phyloP scores from a whole-genome alignment of 2,329 filamentous ascomycete genomes.

The Pseudogymnoascus sp. region DNA sequence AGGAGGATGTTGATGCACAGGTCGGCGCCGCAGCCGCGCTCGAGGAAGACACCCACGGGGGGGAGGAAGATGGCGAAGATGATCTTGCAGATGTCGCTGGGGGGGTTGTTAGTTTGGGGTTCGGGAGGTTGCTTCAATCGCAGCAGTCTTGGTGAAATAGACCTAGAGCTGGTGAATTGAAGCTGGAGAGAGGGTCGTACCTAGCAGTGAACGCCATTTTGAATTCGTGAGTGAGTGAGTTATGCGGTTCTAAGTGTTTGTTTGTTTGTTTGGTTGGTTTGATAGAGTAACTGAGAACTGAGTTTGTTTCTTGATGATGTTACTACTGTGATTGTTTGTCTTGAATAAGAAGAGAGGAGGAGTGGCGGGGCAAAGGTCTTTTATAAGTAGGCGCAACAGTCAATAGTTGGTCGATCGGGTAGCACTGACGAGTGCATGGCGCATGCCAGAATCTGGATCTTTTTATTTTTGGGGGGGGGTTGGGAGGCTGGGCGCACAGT shows the following conservation, averaged over 20 bases:
- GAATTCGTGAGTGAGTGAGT: not conserved
- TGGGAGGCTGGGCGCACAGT: not conserved
- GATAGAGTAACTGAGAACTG: not conserved
- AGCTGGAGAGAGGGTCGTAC: not conserved
- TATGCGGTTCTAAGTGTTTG: not conserved
- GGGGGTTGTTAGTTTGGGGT: not conserved
- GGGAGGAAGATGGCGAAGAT: slow-evolving; percentile 85
- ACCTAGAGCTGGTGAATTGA: not conserved
- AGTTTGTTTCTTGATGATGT: not conserved
- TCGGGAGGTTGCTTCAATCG: not conserved
- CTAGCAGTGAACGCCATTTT: not conserved
- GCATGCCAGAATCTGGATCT: too few species aligned
- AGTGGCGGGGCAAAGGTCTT: not conserved
- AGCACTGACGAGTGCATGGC: too few species aligned
- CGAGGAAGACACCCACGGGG: slow-evolving; percentile 86
- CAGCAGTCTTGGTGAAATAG: not conserved
- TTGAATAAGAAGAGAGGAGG: not conserved
- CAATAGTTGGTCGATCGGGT: too few species aligned
- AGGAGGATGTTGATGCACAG: slow-evolving; percentile 88
- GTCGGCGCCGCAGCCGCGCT: slow-evolving; percentile 80
- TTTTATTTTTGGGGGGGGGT: too few species aligned
- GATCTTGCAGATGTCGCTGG: slow-evolving; percentile 72
- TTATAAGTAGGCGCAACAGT: not conserved
- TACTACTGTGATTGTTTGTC: not conserved
- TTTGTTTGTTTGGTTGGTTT: too few species aligned